Base-by-base conservation (phyloP, 352 stramenopile genomes). In the Globisporangium iwayamae region DNA sequence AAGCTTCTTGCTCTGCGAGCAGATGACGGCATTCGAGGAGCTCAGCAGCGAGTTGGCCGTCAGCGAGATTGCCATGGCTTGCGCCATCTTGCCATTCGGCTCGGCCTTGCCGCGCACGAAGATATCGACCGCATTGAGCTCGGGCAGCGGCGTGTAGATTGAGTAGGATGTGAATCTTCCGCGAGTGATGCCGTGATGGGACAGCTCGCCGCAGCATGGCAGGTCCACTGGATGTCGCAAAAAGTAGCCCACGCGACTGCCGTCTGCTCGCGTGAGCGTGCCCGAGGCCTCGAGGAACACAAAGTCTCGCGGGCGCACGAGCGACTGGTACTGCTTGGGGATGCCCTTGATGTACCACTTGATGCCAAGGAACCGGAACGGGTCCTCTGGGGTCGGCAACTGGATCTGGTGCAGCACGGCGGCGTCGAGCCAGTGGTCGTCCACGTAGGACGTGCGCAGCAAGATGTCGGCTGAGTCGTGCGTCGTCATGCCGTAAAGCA, bases 1-100 rank as follows among this genome's bases (percentile, higher is more conserved):
- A 32, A 79, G 69, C 62, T 76, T 79, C 61, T 79, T 76, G 59
- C 70, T 74, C 20, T 79, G 63, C 2, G 72, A 62, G 46, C 66
- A 76, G 14, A 60, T 20, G 5, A 67, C 58, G 10, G 57, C 47
- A 38, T 67, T 74, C 61, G 63, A 67, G 22, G 61, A 39, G 45
- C 63, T 74, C 64, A 70, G 58, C 13, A 77, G 51, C 46, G 25
- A 58, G 46, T 67, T 70, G 14, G 68, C 67, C 0, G 64, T 67
- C 34, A 63, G 30, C 39, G 39, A 36, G 28, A 59, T 63, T 2
- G 56, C 56, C 20, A 60, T 58, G 39, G 50, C 50, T 14, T 58
- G 47, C 39, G 63, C 20, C 47, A 64, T 63, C 39, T 63, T 56
- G 25, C 56, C 63, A 20, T 34, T 52, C 18, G 65, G 59, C 28